Evolutionary conservation across 2,329 filamentous ascomycete species (phyloP).

Genomic region (Penicillium brasilianum): DNA sequence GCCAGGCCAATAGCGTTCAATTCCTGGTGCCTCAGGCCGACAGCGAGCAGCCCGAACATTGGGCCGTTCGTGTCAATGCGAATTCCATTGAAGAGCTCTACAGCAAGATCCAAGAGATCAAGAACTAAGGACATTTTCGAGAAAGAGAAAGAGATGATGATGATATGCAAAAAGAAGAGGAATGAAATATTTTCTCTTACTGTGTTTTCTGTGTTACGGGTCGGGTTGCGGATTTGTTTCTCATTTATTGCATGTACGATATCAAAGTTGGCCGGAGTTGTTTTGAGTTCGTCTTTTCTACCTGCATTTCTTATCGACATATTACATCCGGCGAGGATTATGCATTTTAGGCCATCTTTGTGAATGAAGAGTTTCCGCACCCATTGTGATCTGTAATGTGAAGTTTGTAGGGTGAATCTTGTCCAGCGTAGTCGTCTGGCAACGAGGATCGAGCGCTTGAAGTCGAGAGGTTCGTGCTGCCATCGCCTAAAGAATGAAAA

Average conservation of each 20-base stretch:
- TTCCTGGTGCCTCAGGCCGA: conserved; percentile 59
- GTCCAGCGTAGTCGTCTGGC: not conserved
- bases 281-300: conserved; percentile 1
- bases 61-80: conserved; percentile 71
- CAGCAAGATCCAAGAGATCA: conserved; percentile 25
- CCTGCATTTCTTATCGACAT: conserved; percentile 8
- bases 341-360: conserved; percentile 13
- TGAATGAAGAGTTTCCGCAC: not conserved
- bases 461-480: not conserved
- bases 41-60: conserved; percentile 67
- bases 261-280: conserved; percentile 18
- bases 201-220: not conserved
- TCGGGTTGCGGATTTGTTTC: conserved; percentile 5
- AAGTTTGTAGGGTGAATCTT: not conserved
- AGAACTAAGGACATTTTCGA: conserved; percentile 19
- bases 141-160: not conserved
- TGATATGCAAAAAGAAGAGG: not conserved
- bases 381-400: not conserved
- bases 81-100: conserved; percentile 21
- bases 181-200: not conserved
- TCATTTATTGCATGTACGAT: conserved; percentile 22
- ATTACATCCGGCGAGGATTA: conserved; percentile 13
- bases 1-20: conserved; percentile 53
- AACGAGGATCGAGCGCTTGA: not conserved
- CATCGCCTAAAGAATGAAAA: not conserved